phyloP scores from a whole-genome alignment of 1,284 basidiomycete genomes.

The Boletus mariae region DNA sequence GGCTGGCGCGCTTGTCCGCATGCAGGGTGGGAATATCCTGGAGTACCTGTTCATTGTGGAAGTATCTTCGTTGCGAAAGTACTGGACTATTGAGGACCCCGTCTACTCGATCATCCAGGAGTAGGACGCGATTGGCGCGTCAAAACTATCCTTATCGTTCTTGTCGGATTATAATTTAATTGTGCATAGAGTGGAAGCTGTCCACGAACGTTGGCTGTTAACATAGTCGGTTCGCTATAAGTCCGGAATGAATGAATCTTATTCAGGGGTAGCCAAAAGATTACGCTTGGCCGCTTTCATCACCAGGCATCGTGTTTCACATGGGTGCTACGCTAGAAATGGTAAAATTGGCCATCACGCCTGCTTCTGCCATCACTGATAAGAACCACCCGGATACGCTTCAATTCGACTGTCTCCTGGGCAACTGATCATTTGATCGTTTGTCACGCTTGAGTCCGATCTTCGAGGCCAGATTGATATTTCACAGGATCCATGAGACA shows the following conservation, averaged over 20 bases:
- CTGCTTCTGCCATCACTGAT: background rate
- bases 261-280: background rate
- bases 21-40: conserved; percentile 79
- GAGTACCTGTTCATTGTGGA: conserved; percentile 97
- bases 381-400: background rate
- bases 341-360: background rate
- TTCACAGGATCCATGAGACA: no score
- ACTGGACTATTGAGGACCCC: conserved; percentile 72
- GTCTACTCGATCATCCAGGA: conserved; percentile 85
- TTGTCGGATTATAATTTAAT: conserved; percentile 8
- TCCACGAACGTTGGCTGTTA: background rate
- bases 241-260: background rate
- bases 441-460: no score
- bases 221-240: background rate
- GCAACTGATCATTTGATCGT: background rate
- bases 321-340: no score
- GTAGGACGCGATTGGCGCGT: conserved; percentile 32
- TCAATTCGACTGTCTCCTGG: background rate
- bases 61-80: conserved; percentile 45
- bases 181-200: conserved; percentile 3
- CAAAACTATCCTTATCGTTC: conserved; percentile 19
- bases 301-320: background rate
- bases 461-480: no score
- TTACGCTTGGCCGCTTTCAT: no score
- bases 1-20: conserved; percentile 85